phyloP scores from a whole-genome alignment of 345 rosid species.

The Melaleuca alternifolia region DNA sequence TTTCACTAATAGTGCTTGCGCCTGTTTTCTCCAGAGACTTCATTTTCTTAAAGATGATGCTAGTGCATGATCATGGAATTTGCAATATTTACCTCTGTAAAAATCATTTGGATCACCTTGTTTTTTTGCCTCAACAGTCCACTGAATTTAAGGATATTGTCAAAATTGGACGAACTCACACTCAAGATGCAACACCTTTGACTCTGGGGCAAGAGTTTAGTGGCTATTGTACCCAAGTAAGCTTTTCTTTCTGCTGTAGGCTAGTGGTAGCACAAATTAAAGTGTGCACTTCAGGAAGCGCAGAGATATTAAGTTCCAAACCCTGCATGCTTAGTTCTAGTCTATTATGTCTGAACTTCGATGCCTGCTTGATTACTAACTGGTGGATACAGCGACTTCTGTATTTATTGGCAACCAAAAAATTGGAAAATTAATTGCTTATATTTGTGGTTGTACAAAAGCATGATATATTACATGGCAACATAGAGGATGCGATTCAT shows the following conservation, averaged over 20 bases:
- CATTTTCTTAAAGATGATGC: neutral
- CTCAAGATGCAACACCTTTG: constrained; percentile 99
- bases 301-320: neutral
- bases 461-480: neutral
- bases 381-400: neutral
- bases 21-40: neutral
- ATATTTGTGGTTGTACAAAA: neutral
- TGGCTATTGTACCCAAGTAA: constrained; percentile 93
- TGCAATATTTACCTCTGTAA: neutral
- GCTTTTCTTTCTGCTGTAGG: neutral
- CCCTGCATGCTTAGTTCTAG: neutral
- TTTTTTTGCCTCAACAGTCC: constrained; percentile 29
- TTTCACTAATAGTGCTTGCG: neutral
- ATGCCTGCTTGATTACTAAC: neutral
- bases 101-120: neutral
- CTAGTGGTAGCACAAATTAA: neutral
- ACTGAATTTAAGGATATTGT: constrained; percentile 78
- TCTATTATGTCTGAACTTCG: neutral
- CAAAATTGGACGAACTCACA: constrained; percentile 93
- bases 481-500: neutral
- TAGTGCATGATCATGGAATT: neutral
- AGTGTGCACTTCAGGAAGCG: neutral
- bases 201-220: constrained; percentile 97
- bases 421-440: neutral
- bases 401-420: neutral